Evolutionary conservation across 2,329 filamentous ascomycete species (phyloP).

Genomic region (Scortechinia acanthostroma): DNA sequence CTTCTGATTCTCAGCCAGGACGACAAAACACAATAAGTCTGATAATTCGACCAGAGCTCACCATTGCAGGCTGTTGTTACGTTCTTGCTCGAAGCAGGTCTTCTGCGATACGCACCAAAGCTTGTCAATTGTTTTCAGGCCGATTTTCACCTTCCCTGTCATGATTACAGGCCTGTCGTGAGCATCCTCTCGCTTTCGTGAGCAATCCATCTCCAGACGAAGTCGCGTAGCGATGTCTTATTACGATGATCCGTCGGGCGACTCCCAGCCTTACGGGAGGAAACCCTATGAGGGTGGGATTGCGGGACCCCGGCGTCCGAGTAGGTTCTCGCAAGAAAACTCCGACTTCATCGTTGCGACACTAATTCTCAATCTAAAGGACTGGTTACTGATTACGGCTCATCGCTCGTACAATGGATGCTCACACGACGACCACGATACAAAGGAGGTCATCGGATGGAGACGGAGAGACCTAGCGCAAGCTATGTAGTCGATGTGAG

Average conservation of each 20-base stretch:
- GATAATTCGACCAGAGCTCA: too few relatives aligned
- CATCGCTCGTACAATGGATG: slow-evolving; percentile 61
- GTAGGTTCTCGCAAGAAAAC: background rate
- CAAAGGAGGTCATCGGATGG: slow-evolving; percentile 40
- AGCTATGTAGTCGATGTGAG: slow-evolving; percentile 59
- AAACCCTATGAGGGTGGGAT: background rate
- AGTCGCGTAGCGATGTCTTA: background rate
- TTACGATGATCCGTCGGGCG: background rate
- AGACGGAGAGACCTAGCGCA: slow-evolving; percentile 44
- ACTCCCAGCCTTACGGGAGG: background rate
- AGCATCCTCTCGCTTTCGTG: too few relatives aligned
- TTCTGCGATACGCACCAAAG: too few relatives aligned
- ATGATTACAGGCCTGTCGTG: background rate
- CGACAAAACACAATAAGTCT: too few relatives aligned
- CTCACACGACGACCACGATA: slow-evolving; percentile 50
- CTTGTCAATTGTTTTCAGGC: too few relatives aligned
- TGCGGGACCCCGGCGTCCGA: background rate
- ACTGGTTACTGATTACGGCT: slow-evolving; percentile 58
- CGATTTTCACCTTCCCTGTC: too few relatives aligned
- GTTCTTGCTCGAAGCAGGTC: too few relatives aligned
- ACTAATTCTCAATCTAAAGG: slow-evolving; percentile 24
- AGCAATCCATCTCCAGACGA: too few relatives aligned
- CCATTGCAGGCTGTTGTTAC: too few relatives aligned
- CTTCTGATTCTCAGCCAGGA: too few relatives aligned
- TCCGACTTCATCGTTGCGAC: too few relatives aligned